Base-by-base conservation (phyloP, 371 early-diverging fungal species). In the Apophysomyces variabilis region DNA sequence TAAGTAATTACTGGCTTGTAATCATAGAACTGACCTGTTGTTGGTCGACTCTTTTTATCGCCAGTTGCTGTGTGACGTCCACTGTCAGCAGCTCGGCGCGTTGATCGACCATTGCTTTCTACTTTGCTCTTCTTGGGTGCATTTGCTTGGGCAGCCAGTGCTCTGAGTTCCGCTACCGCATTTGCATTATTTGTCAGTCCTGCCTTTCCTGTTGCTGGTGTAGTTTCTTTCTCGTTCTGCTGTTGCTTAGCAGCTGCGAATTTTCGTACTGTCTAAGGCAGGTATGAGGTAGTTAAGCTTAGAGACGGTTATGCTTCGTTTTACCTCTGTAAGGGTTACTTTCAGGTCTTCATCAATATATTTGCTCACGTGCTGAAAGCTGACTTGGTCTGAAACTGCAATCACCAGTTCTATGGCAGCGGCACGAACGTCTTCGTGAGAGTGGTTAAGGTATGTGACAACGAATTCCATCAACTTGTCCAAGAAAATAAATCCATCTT, bases 381-480 rank as follows among this genome's bases (percentile, higher is more conserved):
- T 75, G 47, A 75, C 64, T 58, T 73, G 75, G n/a, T 75, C 72
- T 4, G 77, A 78, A 9, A 88, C 73, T 8, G 73, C 80, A 12
- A 87, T 84, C 2, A 89, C 79, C 7, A 92, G 70, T 57, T 79
- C 80, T 13, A 85, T 81, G 1, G 92, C 87, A 0, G 87, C 83
- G 47, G 90, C 83, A 11, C 89, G 87, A 13, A 91, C 90, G 44
- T 91, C 92, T 7, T 76, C 79, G 61, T 87, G 90, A 38, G 75
- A 77, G 69, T 92, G 85, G 9, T 84, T 83, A 50, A 90, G 68
- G 57, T 88, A 87, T 2, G 86, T 85, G n/a, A 82, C 74, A 3
- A 83, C 82, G 65, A 90, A 88, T 11, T 69, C 78, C 76, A 91
- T 87, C 37, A 84, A 75, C 12, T 79, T 76, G 63, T 87, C 69